phyloP scores from a whole-genome alignment of 2,329 filamentous ascomycete species.

The Colletotrichum paranaense region DNA sequence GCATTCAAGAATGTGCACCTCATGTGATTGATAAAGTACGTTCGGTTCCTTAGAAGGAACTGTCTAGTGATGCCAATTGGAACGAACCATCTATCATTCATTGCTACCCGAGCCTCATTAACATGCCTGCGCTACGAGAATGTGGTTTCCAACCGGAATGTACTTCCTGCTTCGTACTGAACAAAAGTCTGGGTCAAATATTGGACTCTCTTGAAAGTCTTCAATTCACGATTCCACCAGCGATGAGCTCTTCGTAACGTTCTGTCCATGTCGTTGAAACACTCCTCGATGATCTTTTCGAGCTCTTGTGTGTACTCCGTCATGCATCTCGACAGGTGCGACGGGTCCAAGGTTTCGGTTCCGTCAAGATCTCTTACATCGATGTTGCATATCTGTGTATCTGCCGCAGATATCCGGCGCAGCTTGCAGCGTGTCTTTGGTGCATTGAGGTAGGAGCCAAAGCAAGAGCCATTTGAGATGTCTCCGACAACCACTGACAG shows the following conservation, averaged over 20 bases:
- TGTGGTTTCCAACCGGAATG: background rate
- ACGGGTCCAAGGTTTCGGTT: background rate
- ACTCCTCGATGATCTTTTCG: background rate
- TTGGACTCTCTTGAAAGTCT: background rate
- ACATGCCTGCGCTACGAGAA: background rate
- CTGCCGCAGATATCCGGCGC: background rate
- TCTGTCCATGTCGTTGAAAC: background rate
- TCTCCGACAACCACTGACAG: background rate
- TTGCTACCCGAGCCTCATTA: too few species aligned
- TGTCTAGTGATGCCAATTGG: background rate
- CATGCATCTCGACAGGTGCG: background rate
- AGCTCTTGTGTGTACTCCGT: background rate
- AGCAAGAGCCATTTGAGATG: background rate
- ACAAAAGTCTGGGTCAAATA: background rate
- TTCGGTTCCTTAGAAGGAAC: background rate
- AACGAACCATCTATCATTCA: background rate
- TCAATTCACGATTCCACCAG: slow-evolving; percentile 1
- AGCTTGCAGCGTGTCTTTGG: slow-evolving; percentile 15
- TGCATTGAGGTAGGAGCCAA: background rate
- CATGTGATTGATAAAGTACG: background rate
- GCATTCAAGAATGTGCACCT: background rate
- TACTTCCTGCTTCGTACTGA: background rate
- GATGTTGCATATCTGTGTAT: too few species aligned
- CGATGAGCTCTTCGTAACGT: background rate
- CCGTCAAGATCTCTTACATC: background rate